Conservation (phyloP, 1,284 basidiomycete species). For the Malassezia restricta region DNA sequence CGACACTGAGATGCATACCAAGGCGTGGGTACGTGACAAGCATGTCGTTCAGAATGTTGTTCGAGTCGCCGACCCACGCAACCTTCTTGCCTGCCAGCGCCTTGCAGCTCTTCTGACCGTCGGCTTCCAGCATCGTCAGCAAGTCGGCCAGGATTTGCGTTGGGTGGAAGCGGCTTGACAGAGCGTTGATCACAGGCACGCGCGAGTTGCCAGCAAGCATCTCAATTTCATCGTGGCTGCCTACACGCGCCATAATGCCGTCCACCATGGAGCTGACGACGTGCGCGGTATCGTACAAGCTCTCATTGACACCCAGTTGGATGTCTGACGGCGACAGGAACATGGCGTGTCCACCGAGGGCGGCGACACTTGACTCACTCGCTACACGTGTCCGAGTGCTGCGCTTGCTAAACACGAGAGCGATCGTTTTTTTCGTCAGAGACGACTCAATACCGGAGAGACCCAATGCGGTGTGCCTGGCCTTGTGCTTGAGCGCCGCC, state of each 20-base stretch:
- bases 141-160: constrained; percentile 90
- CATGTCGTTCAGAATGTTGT: constrained; percentile 96
- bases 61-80: constrained; percentile 87
- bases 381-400: constrained; percentile 83
- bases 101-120: constrained; percentile 27
- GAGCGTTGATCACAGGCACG: constrained; percentile 88
- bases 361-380: constrained; percentile 57
- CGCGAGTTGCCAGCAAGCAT: constrained; percentile 74
- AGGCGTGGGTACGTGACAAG: constrained; percentile 83
- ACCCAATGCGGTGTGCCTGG: constrained; percentile 18
- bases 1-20: constrained; percentile 74
- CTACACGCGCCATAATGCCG: constrained; percentile 92
- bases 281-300: constrained; percentile 63
- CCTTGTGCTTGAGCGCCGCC: constrained; percentile 53
- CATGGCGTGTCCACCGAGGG: constrained; percentile 61
- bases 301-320: constrained; percentile 92
- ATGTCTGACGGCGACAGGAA: constrained; percentile 87
- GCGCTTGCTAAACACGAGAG: constrained; percentile 81
- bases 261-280: constrained; percentile 87
- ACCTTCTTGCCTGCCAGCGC: constrained; percentile 44
- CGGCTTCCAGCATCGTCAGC: constrained; percentile 67
- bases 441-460: constrained; percentile 48
- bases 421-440: constrained; percentile 67
- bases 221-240: constrained; percentile 83
- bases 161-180: constrained; percentile 90